Evolutionary conservation across 768 basidiomycete genomes (phyloP), one percentile per base, ranked within the genome.

Genomic region (Lyophyllum decastes): DNA sequence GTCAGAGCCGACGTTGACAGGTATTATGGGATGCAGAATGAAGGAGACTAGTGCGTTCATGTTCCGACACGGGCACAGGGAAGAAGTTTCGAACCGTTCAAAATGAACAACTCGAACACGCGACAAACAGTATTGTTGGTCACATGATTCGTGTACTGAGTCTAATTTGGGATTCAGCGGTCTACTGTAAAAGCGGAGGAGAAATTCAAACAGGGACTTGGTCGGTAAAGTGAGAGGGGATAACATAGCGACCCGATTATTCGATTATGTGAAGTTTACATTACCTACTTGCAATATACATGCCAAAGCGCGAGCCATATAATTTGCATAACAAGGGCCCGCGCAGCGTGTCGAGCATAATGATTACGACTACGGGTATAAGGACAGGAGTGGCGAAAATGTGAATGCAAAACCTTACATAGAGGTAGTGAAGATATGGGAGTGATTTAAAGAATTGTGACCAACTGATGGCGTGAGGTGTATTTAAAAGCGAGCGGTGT

Each of bases 21-120:
- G 80, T 51, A 81, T 75, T 43, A 80, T 71, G 14, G 84, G 86
- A 61, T 86, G 81, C 25, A 87, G 70, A 65, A 82, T 78, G 40
- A 83, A 67, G 34, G 78, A 73, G 48, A 80, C 73, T 55, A 83
- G 61, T 27, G 78, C 64, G 61, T 79, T 78, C 79, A 81, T 80
- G 66, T 57, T 62, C 55, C 60, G 53, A 47, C 34, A 16, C 54
- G 26, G 57, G 55, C 48, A 47, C 41, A 59, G 45, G 47, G 40
- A 26, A 38, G n/a, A n/a, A 51, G 12, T 19, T 48, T 57, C 19
- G 21, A 49, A 34, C 45, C 40, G 10, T 30, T 16, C 27, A 25
- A 54, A 43, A 46, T 30, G 43, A 34, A 50, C 57, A 45, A 16
- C 30, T 19, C 2, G 48, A 61, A 61, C 52, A 61, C 57, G 60